These are phyloP conservation scores for Yamadazyma friedrichii DNA, from an alignment of 1,139 yeast genomes.

Conservation along the genomic window DNA sequence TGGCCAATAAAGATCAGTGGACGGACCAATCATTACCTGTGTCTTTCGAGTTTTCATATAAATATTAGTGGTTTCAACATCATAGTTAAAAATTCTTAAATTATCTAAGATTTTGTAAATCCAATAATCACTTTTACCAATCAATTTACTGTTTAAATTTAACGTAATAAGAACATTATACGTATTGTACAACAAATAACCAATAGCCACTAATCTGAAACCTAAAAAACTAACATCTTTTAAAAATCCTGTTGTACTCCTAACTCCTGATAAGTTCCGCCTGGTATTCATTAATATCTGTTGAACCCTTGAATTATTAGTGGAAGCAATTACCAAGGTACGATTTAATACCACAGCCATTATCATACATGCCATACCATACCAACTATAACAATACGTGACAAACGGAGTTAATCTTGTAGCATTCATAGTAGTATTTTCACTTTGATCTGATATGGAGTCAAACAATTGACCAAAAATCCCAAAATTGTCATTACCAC, in stretches of 20 bases:
- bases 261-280: slow-evolving; percentile 12
- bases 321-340: slow-evolving; percentile 64
- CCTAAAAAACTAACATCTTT: slow-evolving; percentile 23
- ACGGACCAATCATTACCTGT: slow-evolving; percentile 47
- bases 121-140: slow-evolving; percentile 17
- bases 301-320: slow-evolving; percentile 35
- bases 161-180: slow-evolving; percentile 39
- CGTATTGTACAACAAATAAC: slow-evolving; percentile 30
- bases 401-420: slow-evolving; percentile 24
- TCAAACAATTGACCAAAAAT: slow-evolving; percentile 7
- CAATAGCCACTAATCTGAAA: slow-evolving; percentile 38
- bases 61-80: slow-evolving; percentile 24
- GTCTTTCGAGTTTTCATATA: slow-evolving; percentile 36
- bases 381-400: slow-evolving; percentile 35
- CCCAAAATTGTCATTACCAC: slow-evolving; percentile 1
- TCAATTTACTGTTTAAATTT: slow-evolving; percentile 22
- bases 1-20: slow-evolving; percentile 62
- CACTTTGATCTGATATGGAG: slow-evolving; percentile 7
- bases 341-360: slow-evolving; percentile 67
- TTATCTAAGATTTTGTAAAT: slow-evolving; percentile 17
- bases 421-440: slow-evolving; percentile 8
- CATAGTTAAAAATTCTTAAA: slow-evolving; percentile 34
- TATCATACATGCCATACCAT: slow-evolving; percentile 48
- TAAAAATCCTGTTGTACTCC: slow-evolving; percentile 20
- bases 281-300: slow-evolving; percentile 19